These are phyloP conservation scores for Selaginella moellendorffii DNA, from an alignment of 75 land plant species.

Conservation along the genomic window DNA sequence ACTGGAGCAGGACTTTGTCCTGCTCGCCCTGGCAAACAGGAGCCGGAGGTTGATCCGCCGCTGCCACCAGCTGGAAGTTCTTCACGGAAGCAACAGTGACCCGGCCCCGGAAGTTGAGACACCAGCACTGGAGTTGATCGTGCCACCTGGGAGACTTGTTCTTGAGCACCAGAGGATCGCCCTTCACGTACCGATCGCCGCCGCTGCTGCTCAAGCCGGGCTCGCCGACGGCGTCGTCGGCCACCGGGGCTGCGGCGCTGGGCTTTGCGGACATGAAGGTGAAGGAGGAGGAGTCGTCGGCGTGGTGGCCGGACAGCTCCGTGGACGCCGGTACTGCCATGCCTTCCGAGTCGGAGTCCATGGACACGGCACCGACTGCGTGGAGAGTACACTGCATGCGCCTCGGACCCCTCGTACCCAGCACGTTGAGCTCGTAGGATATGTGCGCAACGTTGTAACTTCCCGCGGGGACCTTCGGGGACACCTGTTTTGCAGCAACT, in stretches of 20 bases:
- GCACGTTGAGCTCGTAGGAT: conserved; percentile 71
- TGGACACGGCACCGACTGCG: neutral
- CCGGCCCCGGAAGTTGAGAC: conserved; percentile 1
- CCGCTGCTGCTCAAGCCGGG: neutral
- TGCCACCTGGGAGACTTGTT: conserved; percentile 10
- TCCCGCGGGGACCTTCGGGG: conserved; percentile 63
- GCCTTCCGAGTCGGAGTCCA: neutral
- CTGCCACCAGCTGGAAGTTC: conserved; percentile 9
- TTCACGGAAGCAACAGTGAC: conserved; percentile 7
- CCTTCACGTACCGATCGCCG: neutral
- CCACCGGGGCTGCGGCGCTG: neutral
- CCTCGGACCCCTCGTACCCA: conserved; percentile 28
- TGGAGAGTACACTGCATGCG: conserved; percentile 6
- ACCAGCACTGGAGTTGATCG: conserved; percentile 5
- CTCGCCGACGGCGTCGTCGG: too few relatives aligned
- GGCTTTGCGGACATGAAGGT: neutral
- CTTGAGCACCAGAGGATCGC: neutral
- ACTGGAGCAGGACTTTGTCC: conserved; percentile 50
- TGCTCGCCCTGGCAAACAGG: conserved; percentile 16
- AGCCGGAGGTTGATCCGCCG: conserved; percentile 9
- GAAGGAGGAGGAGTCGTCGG: too few relatives aligned
- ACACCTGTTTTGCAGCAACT: conserved; percentile 55
- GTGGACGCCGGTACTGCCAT: neutral
- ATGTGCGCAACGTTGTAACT: conserved; percentile 74
- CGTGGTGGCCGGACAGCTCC: neutral